Evolutionary conservation across 1,139 yeast species (phyloP), one percentile per base, ranked within the genome.

Genomic region (Blastobotrys elegans): DNA sequence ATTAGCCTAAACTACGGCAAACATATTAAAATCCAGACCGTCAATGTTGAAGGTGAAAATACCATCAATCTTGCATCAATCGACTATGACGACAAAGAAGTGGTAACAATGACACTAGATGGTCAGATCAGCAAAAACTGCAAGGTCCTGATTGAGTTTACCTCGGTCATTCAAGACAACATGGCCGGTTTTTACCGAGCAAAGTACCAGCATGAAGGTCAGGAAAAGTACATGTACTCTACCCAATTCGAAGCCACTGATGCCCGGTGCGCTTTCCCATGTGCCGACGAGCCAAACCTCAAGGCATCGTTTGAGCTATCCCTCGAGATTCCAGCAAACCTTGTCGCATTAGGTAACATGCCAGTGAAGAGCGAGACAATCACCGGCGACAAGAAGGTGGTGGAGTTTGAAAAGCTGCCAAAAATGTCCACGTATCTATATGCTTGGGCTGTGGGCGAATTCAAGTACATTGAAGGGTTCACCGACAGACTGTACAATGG

Each of bases 221-320:
- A 72, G 46, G 76, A 76, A 30, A 77, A 80, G 57, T 76, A 76
- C 57, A 76, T 86, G 75, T 81, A 87, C 30, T 81, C 94, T 36
- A 86, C 96, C 8, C 96, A 88, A 67, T 84, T 88, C 72, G 96
- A 88, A 67, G 83, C 95, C 24, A 84, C 94, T 14, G 95, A 86
- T 63, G 90, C 95, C 55, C 79, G 96, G 60, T 76, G 90, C 56
- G 95, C 96, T 3, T 87, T 88, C 73, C 96, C 96, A 18, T 86
- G 92, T 64, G 80, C 83, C 58, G 96, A 88, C 66, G 96, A 88
- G 65, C 96, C 96, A 11, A 79, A 82, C 47, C 74, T 82, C 52
- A 88, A 88, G 71, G 92, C 96, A 13, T 76, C 82, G 41, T 88
- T 86, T 62, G 80, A 80, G 51, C 74, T 88, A 50, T 69, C 80